Conservation (phyloP, 306 rosid genomes). For the Rosa chinensis region DNA sequence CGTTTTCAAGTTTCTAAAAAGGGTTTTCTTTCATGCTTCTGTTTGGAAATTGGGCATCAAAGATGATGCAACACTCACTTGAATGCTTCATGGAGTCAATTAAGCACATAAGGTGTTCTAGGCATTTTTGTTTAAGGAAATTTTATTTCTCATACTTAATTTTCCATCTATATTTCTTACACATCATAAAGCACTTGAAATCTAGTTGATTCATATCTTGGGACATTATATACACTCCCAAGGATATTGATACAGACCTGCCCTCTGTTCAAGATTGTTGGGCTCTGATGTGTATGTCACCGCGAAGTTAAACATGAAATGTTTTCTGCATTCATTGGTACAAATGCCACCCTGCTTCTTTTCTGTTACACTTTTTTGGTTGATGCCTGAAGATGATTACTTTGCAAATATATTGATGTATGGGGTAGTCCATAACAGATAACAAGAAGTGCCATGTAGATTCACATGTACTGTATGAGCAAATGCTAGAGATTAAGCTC, state of each 20-base stretch:
- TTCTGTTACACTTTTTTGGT: not conserved
- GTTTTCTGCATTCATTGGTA: not conserved
- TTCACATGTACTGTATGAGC: not conserved
- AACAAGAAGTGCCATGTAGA: not conserved
- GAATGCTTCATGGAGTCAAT: not conserved
- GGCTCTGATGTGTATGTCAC: not conserved
- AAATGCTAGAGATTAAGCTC: not conserved
- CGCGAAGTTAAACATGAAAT: conserved; percentile 4
- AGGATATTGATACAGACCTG: not conserved
- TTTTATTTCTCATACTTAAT: not conserved
- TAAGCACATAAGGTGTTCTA: not conserved
- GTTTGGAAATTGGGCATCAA: not conserved
- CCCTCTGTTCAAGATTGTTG: not conserved
- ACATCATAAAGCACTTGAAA: not conserved
- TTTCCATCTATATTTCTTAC: not conserved
- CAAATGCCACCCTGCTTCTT: not conserved
- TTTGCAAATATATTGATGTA: not conserved
- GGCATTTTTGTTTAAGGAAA: not conserved
- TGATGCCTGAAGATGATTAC: not conserved
- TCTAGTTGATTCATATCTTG: not conserved
- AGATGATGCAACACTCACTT: not conserved
- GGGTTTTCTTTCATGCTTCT: not conserved
- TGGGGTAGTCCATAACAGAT: not conserved
- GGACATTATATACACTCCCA: not conserved
- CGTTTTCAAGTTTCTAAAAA: not conserved